Evolutionary conservation across 75 land plant genomes (phyloP), one percentile per base, ranked within the genome.

Genomic region (Selaginella tamariscina): DNA sequence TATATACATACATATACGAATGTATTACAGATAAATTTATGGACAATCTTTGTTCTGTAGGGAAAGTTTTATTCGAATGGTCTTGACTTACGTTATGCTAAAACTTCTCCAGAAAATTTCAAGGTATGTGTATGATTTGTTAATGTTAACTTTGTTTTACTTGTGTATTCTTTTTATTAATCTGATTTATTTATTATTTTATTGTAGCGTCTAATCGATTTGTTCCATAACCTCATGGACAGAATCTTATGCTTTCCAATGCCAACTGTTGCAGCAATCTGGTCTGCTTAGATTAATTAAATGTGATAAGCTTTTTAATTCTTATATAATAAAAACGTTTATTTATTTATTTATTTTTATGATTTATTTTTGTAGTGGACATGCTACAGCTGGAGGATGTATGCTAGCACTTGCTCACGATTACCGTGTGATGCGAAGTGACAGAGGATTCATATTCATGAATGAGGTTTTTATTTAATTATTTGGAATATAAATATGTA

Each of bases 361-460:
- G 26, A 21, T 5, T 2, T 65, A 2, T 1, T 32, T 32, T 5
- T 8, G 32, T 54, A 73, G 57, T 67, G 81, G 81, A 15, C 81
- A 79, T 64, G 81, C 81, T 15, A 74, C 68, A 2, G 81, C 74
- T 2, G 81, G 81, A 1, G 81, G 81, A 1, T 76, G 65, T 66
- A 76, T 79, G 59, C 44, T 79, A 24, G 81, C 81, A 21, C 74
- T 79, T 15, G 79, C 81, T n/a, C 81, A 79, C 32, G 81, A 79
- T 62, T 76, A 79, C 74, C n/a, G 81, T 13, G 54, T 76, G 56
- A 79, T 79, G 81, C 55, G 69, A 11, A 31, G 32, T 49, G 80
- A 75, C 67, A 29, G 49, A 29, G 70, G 80, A 0, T 71, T 57
- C 9, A 71, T 77, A 39, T 77, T 76, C 28, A 56, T 74, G 29